Evolutionary conservation across 192 early-diverging fungal species (phyloP).

Genomic region (Gorgonomyces haynaldii): DNA sequence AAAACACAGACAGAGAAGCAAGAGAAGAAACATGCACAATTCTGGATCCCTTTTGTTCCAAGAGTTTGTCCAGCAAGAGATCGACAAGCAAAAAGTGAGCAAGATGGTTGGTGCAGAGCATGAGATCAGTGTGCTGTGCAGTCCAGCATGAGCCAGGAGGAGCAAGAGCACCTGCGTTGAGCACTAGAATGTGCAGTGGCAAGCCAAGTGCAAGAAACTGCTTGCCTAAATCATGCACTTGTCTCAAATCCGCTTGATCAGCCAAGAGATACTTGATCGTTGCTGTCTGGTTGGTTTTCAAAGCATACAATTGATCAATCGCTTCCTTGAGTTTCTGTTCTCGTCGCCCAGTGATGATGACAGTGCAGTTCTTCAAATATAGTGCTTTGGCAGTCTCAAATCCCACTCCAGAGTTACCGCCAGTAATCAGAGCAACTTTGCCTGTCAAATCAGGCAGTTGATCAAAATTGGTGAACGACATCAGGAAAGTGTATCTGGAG

Average conservation of each 20-base stretch:
- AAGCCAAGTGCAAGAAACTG: no score
- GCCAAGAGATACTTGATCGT: no score
- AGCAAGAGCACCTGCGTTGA: background rate
- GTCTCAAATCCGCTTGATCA: no score
- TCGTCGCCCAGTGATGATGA: background rate
- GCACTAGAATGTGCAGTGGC: no score
- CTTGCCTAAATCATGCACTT: no score
- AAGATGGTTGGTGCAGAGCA: background rate
- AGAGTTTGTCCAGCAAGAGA: background rate
- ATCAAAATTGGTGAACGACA: background rate
- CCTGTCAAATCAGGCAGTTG: background rate
- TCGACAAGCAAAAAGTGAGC: background rate
- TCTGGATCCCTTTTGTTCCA: background rate
- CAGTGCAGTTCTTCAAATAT: background rate
- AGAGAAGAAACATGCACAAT: background rate
- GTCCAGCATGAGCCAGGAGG: background rate
- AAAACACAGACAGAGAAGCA: background rate
- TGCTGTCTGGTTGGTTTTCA: no score
- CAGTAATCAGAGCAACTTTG: constrained; percentile 6
- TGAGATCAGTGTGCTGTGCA: background rate
- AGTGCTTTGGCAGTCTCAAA: constrained; percentile 9
- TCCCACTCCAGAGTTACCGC: constrained; percentile 7
- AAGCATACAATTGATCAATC: background rate
- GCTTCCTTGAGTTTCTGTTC: constrained; percentile 6
- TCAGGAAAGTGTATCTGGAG: background rate